phyloP scores from a whole-genome alignment of 768 basidiomycete species.

The Chiua virens region DNA sequence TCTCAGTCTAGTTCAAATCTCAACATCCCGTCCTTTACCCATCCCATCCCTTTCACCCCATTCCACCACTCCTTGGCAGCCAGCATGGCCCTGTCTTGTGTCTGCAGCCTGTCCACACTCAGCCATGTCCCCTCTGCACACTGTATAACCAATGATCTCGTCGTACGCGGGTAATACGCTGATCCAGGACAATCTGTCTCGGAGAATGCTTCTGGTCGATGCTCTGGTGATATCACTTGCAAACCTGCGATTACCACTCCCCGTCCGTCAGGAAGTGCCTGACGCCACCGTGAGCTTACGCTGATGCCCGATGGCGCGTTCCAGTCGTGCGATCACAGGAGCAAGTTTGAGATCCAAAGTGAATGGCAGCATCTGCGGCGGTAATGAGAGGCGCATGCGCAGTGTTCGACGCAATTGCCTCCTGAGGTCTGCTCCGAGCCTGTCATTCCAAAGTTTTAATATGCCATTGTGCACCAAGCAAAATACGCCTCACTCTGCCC shows the following conservation, averaged over 20 bases:
- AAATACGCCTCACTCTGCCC: slow-evolving; percentile 45
- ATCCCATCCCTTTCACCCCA: slow-evolving; percentile 46
- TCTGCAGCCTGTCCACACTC: slow-evolving; percentile 56
- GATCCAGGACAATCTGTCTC: slow-evolving; percentile 37
- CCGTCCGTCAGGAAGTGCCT: slow-evolving; percentile 29
- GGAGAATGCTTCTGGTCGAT: background rate
- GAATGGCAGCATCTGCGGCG: slow-evolving; percentile 12
- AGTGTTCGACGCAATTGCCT: slow-evolving; percentile 21
- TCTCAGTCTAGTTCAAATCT: background rate
- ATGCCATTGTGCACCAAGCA: background rate
- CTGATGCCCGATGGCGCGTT: slow-evolving; percentile 31
- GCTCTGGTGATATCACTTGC: slow-evolving; percentile 7
- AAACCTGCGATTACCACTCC: slow-evolving; percentile 23
- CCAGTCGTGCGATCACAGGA: slow-evolving; percentile 15
- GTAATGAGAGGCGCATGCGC: slow-evolving; percentile 49
- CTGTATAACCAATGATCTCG: slow-evolving; percentile 46
- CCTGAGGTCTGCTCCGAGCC: slow-evolving; percentile 54
- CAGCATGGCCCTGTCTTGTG: slow-evolving; percentile 56
- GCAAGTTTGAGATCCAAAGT: slow-evolving; percentile 25
- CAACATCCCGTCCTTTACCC: slow-evolving; percentile 20
- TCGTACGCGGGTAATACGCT: slow-evolving; percentile 42
- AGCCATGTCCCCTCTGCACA: slow-evolving; percentile 56
- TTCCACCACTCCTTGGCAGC: slow-evolving; percentile 78
- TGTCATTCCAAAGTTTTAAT: slow-evolving; percentile 23
- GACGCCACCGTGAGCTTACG: slow-evolving; percentile 20